Evolutionary conservation across 345 rosid species (phyloP), one percentile per base, ranked within the genome.

Genomic region (Corchorus capsularis): DNA sequence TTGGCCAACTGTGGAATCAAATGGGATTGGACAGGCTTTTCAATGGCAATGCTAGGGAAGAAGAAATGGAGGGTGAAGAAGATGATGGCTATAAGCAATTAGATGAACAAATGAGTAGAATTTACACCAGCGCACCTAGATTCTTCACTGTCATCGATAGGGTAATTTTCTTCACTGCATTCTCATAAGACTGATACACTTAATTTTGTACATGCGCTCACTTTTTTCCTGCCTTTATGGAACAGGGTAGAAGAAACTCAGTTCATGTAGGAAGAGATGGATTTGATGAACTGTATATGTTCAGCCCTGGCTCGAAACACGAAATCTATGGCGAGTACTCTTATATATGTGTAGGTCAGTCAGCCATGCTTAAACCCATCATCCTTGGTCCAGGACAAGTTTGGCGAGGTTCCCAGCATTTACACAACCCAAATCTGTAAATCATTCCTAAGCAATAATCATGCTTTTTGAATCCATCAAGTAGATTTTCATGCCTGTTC

Each of bases 171-270:
- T 27, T 27, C 27, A 27, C 27, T 27, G 27, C 43, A 39, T 39
- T 39, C 47, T 45, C 3, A 14, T 49, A 2, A 13, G 56, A 16
- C 56, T 52, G 56, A 52, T 15, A 16, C 15, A 4, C 43, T 39
- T 39, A 39, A 39, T 39, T 39, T 39, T 37, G 41, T 13, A 6
- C 11, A 50, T 32, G 47, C 27, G 0, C 45, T 34, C 1, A 45
- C 32, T 63, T 76, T 10, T 61, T 27, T 43, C 54, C 53, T 19
- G 9, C 15, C 35, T 13, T 13, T 37, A 68, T 79, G 76, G 37
- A 76, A 74, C 86, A 95, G 98, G 96, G 99, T 16, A 86, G 93
- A 84, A 88, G 98, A 73, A 93, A 91, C 89, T 93, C 98, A 4
- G 87, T 95, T 47, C 81, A 75, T 20, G 79, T 90, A 55, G 89